Conservation (phyloP, 257 asterid genomes). For the Eustoma russellianum region DNA sequence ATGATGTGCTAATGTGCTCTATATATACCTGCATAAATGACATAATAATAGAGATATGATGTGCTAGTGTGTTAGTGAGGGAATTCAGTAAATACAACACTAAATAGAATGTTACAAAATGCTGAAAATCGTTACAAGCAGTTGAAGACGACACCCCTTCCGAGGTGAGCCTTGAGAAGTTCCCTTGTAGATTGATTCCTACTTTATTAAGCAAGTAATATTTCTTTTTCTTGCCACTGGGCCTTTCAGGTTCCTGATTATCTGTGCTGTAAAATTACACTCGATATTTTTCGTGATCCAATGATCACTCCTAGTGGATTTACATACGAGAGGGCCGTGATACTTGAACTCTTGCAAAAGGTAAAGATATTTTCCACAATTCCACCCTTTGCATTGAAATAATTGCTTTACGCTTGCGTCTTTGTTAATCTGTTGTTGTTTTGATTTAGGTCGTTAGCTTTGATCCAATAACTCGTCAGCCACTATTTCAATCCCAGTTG, state of each 20-base stretch:
- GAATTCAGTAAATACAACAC: too few relatives aligned
- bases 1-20: too few relatives aligned
- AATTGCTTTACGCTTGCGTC: neutral
- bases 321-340: slow-evolving; percentile 81
- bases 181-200: slow-evolving; percentile 7
- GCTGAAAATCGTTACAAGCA: too few relatives aligned
- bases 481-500: slow-evolving; percentile 44
- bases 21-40: too few relatives aligned
- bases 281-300: slow-evolving; percentile 87
- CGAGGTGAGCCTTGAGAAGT: slow-evolving; percentile 33
- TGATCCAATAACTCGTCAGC: slow-evolving; percentile 62
- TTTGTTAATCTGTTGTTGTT: slow-evolving; percentile 8
- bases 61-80: too few relatives aligned
- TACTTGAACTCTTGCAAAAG: slow-evolving; percentile 67
- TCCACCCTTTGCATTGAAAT: neutral
- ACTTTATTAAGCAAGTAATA: neutral
- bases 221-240: slow-evolving; percentile 11
- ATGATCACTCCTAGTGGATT: slow-evolving; percentile 88
- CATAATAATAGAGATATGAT: too few relatives aligned
- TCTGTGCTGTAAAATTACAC: slow-evolving; percentile 71
- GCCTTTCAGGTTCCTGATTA: slow-evolving; percentile 70
- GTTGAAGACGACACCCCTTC: slow-evolving; percentile 59
- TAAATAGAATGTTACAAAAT: too few relatives aligned
- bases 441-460: slow-evolving; percentile 61
- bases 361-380: slow-evolving; percentile 20